phyloP scores from a whole-genome alignment of 805 yeast genomes.

The Candida sakaeoensis region DNA sequence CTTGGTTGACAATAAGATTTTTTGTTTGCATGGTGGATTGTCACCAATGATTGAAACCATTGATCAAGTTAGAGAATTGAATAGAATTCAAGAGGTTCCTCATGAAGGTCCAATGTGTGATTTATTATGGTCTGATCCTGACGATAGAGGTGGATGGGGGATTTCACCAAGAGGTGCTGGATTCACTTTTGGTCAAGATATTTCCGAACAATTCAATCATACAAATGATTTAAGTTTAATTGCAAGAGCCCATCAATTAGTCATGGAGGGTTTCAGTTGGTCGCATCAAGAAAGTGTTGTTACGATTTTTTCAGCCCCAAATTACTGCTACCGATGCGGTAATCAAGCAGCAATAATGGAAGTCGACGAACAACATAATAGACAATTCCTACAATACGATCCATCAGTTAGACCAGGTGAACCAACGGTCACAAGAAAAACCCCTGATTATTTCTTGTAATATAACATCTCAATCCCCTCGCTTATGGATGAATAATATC shows the following conservation, averaged over 20 bases:
- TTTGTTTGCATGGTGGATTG: slow-evolving; percentile 92
- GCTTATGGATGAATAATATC: too few species aligned
- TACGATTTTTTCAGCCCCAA: slow-evolving; percentile 92
- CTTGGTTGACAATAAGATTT: slow-evolving; percentile 82
- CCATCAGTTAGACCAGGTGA: slow-evolving; percentile 97
- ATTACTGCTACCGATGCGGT: slow-evolving; percentile 96
- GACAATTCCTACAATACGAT: slow-evolving; percentile 91
- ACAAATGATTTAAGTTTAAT: slow-evolving; percentile 78
- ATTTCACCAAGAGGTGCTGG: slow-evolving; percentile 98
- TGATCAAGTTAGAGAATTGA: slow-evolving; percentile 86
- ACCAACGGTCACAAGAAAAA: slow-evolving; percentile 94
- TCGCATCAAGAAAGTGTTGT: slow-evolving; percentile 92
- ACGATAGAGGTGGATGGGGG: slow-evolving; percentile 98
- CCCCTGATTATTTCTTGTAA: slow-evolving; percentile 91
- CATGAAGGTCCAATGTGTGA: slow-evolving; percentile 99
- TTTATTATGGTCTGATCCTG: slow-evolving; percentile 94
- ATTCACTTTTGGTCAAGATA: slow-evolving; percentile 95
- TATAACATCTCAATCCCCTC: too few species aligned
- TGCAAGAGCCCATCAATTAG: slow-evolving; percentile 94
- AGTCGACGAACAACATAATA: slow-evolving; percentile 89
- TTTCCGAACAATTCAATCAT: slow-evolving; percentile 89
- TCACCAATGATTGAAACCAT: slow-evolving; percentile 93
- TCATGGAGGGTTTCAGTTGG: slow-evolving; percentile 98
- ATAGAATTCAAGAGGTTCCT: slow-evolving; percentile 93
- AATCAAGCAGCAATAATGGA: slow-evolving; percentile 98